Evolutionary conservation across 116 monocot genomes (phyloP), one percentile per base, ranked within the genome.

Genomic region (Zostera marina): DNA sequence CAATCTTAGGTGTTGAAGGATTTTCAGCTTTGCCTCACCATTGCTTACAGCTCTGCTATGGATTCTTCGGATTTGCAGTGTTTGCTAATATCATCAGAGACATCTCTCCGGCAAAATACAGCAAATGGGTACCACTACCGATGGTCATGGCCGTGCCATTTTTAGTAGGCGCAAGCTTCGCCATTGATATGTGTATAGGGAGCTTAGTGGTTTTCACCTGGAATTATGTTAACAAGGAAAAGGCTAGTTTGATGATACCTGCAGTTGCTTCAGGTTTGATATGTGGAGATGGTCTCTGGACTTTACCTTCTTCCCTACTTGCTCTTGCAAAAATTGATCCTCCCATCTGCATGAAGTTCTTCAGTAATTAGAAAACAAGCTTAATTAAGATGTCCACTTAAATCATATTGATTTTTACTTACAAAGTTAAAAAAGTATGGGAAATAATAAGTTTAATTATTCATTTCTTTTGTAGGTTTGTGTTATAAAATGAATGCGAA

Each of bases 111-210:
- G 41, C 22, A 1, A 73, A 57, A 63, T 76, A 73, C 16, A 74
- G 76, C 8, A 68, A 65, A 49, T 79, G 76, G 76, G 59, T 84
- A 11, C 84, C 84, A 5, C 61, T 84, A 25, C 84, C 84, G 4
- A 84, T 84, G 79, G 84, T 75, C 20, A 84, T 84, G 84, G 84
- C 79, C 7, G 73, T 84, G 23, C 79, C 84, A 12, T 84, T 84
- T 58, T 67, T 84, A 24, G 84, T 84, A 0, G 84, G 79, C 0
- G 84, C 76, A 0, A 84, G 71, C 49, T 84, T 84, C 48, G 79
- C 84, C 8, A 71, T 79, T 16, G 79, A 79, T 52, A 84, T 84
- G 79, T 70, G 76, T 22, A 40, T 76, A 9, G 84, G 84, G 20
- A 83, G 83, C 66, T 67, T 79, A 60, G 53, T 73, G 19, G 79